phyloP scores from a whole-genome alignment of 768 basidiomycete genomes.

The Kwoniella heveanensis region DNA sequence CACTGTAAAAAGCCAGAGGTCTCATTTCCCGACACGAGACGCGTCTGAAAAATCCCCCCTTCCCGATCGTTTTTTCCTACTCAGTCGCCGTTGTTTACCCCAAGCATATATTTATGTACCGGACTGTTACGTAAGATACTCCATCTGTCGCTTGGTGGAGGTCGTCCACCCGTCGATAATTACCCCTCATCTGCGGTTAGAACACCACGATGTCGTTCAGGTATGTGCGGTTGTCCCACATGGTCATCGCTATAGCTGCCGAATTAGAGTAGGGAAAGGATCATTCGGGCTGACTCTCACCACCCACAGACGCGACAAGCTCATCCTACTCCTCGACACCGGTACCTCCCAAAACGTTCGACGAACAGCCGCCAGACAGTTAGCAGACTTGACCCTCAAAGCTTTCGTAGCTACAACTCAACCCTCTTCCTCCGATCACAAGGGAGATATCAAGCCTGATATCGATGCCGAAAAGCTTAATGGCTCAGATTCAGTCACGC shows the following conservation, averaged over 20 bases:
- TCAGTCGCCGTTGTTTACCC: background rate
- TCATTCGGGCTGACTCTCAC: background rate
- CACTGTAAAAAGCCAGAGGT: background rate
- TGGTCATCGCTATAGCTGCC: too few species aligned
- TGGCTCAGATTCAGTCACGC: constrained; percentile 8
- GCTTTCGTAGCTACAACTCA: constrained; percentile 63
- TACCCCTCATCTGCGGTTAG: background rate
- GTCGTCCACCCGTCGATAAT: too few species aligned
- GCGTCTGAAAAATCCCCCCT: background rate
- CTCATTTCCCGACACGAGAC: background rate
- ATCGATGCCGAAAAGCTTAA: background rate
- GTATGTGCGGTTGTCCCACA: too few species aligned
- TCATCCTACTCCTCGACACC: constrained; percentile 91
- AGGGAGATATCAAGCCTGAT: constrained; percentile 22
- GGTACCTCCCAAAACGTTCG: constrained; percentile 87
- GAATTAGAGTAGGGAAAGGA: too few species aligned
- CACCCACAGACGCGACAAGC: constrained; percentile 82
- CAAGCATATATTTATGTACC: too few species aligned
- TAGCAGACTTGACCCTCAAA: constrained; percentile 86
- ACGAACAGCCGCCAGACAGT: constrained; percentile 93
- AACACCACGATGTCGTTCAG: constrained; percentile 37
- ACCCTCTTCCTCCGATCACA: constrained; percentile 9
- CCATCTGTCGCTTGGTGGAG: too few species aligned
- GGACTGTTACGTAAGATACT: background rate
- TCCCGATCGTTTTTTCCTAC: background rate